These are phyloP conservation scores for Phlebopus sp. DNA, from an alignment of 1,284 basidiomycete genomes.

Conservation along the genomic window DNA sequence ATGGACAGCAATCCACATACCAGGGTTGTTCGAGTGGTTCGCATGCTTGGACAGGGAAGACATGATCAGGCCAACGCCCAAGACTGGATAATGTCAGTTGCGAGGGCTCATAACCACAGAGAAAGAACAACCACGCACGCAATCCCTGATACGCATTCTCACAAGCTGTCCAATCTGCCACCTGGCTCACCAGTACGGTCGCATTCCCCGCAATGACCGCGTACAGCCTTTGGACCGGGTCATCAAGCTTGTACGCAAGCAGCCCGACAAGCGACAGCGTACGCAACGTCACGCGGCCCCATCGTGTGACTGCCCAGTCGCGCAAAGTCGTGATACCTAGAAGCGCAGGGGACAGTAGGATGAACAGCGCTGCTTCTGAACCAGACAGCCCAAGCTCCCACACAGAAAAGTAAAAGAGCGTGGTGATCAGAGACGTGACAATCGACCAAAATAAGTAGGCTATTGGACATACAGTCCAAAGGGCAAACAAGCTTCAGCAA, in stretches of 20 bases:
- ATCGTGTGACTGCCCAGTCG: conserved; percentile 43
- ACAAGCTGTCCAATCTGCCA: conserved; percentile 53
- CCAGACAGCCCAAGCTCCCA: conserved; percentile 86
- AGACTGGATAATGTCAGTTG: conserved; percentile 42
- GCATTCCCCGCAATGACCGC: conserved; percentile 57
- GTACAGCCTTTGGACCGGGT: conserved; percentile 55
- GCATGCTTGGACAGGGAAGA: conserved; percentile 75
- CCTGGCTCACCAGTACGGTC: conserved; percentile 49
- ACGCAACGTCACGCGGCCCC: conserved; percentile 49
- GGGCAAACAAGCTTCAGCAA: conserved; percentile 15
- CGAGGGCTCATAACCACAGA: background rate
- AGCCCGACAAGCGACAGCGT: conserved; percentile 57
- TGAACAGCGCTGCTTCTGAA: conserved; percentile 68
- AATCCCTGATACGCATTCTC: conserved; percentile 53
- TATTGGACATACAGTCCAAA: conserved; percentile 30
- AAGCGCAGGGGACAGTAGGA: conserved; percentile 65
- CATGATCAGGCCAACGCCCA: conserved; percentile 64
- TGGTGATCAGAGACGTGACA: conserved; percentile 78
- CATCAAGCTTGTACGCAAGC: conserved; percentile 55
- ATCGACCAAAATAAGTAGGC: conserved; percentile 89
- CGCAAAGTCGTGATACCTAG: conserved; percentile 48
- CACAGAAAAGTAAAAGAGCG: conserved; percentile 90
- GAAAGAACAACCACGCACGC: conserved; percentile 41
- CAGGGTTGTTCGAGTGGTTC: conserved; percentile 80
- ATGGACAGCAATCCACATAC: conserved; percentile 34